These are phyloP conservation scores for Ceratocystis diversiconidia DNA, from an alignment of 2,329 filamentous ascomycete species.

Conservation along the genomic window DNA sequence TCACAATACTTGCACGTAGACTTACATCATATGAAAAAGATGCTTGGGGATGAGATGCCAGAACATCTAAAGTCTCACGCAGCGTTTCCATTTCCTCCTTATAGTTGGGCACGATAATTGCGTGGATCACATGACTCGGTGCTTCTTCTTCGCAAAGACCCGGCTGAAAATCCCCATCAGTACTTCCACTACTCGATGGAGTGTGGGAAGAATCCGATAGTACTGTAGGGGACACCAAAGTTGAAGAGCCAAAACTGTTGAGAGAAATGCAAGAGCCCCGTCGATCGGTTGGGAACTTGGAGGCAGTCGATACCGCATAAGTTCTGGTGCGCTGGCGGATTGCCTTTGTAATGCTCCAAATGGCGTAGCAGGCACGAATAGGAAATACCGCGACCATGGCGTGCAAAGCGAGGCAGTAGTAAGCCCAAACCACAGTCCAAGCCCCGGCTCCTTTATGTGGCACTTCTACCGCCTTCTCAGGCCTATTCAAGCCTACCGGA, in stretches of 20 bases:
- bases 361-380: conserved; percentile 45
- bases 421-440: conserved; percentile 43
- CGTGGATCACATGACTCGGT: conserved; percentile 39
- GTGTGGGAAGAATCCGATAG: conserved; percentile 23
- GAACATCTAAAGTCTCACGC: conserved; percentile 52
- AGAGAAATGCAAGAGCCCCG: conserved; percentile 41
- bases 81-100: conserved; percentile 57
- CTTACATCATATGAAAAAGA: conserved; percentile 54
- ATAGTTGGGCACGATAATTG: conserved; percentile 59
- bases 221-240: conserved; percentile 2
- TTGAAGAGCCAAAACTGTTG: conserved; percentile 31
- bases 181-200: conserved; percentile 35
- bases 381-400: conserved; percentile 49
- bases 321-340: conserved; percentile 32
- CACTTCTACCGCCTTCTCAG: not conserved
- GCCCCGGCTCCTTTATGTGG: conserved; percentile 31
- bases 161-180: conserved; percentile 33
- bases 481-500: not conserved
- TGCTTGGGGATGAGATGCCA: conserved; percentile 53
- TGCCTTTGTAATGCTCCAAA: conserved; percentile 41
- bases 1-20: conserved; percentile 19
- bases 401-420: conserved; percentile 53
- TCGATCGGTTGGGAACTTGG: conserved; percentile 34
- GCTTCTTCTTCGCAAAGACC: conserved; percentile 25
- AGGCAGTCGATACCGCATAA: conserved; percentile 30